phyloP scores from a whole-genome alignment of 768 basidiomycete species.

The Amyloporia xantha region DNA sequence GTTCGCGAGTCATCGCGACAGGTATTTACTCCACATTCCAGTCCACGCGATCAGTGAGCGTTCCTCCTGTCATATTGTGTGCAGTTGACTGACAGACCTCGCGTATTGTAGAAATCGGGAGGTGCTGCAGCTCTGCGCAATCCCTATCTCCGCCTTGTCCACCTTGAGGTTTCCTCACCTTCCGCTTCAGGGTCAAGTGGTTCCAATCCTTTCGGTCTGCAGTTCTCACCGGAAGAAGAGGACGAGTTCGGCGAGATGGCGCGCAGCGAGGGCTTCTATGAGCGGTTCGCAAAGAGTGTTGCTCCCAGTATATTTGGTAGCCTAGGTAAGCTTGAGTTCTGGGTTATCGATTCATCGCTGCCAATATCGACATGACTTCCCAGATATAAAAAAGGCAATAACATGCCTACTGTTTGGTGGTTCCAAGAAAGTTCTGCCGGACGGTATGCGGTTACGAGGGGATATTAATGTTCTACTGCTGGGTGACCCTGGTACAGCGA shows the following conservation, averaged over 20 bases:
- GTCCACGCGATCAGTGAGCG: slow-evolving; percentile 71
- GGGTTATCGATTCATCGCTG: background rate
- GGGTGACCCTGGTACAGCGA: slow-evolving; percentile 98
- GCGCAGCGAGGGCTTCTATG: slow-evolving; percentile 83
- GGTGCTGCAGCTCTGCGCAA: slow-evolving; percentile 88
- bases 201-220: slow-evolving; percentile 79
- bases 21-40: slow-evolving; percentile 98
- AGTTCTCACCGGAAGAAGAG: slow-evolving; percentile 93
- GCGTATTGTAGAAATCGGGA: slow-evolving; percentile 52
- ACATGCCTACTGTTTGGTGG: slow-evolving; percentile 95
- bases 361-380: background rate
- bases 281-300: slow-evolving; percentile 88
- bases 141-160: slow-evolving; percentile 89
- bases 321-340: slow-evolving; percentile 56
- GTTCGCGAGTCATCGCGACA: slow-evolving; percentile 90
- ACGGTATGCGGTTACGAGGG: slow-evolving; percentile 93
- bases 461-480: slow-evolving; percentile 96
- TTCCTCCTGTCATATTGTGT: background rate
- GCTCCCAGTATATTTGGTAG: slow-evolving; percentile 97
- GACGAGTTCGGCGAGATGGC: slow-evolving; percentile 94
- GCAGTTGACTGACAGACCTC: background rate
- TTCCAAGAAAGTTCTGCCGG: slow-evolving; percentile 93
- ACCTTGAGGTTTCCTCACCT: slow-evolving; percentile 84
- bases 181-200: slow-evolving; percentile 60
- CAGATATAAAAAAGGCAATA: slow-evolving; percentile 98